A percentile compares a stretch with the other conserved stretches of the same genome.
phyloP scores from a whole-genome alignment of 371 early-diverging fungal species.

The Lichtheimia hyalospora region DNA sequence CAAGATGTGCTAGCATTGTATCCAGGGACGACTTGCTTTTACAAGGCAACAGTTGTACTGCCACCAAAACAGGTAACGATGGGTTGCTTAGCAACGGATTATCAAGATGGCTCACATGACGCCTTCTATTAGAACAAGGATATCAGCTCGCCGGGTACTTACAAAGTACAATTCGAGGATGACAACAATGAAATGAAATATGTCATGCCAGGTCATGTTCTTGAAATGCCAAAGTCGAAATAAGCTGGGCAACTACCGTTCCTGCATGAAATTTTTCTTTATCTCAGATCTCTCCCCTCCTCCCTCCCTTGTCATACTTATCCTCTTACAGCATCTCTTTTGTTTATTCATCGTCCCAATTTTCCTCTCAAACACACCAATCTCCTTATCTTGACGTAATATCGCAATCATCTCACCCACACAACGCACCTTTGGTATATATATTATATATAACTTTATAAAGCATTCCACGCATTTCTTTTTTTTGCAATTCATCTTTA shows the following conservation, averaged over 20 bases:
- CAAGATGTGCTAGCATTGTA: slow-evolving; percentile 81
- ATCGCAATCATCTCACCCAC: not conserved
- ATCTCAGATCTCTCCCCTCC: not conserved
- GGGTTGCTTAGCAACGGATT: not conserved
- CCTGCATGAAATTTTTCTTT: not conserved
- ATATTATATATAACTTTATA: no score
- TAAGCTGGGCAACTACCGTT: slow-evolving; percentile 12
- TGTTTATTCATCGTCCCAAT: slow-evolving; percentile 1
- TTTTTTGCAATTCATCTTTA: no score
- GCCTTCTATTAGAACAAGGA: slow-evolving; percentile 39
- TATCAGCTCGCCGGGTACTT: slow-evolving; percentile 26
- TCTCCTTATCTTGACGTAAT: not conserved
- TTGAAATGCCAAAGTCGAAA: slow-evolving; percentile 63
- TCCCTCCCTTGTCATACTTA: not conserved
- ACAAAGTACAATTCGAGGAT: slow-evolving; percentile 69
- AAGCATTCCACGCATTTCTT: no score
- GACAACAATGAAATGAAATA: slow-evolving; percentile 58
- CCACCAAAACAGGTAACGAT: slow-evolving; percentile 67
- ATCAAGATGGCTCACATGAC: not conserved
- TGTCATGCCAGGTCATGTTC: slow-evolving; percentile 49
- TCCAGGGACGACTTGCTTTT: slow-evolving; percentile 86
- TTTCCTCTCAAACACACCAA: not conserved
- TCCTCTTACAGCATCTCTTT: not conserved
- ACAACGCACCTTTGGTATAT: no score
- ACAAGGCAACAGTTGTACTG: slow-evolving; percentile 70